Base-by-base conservation (phyloP, 2,329 filamentous ascomycete genomes). In the Colletotrichum eremochloae region DNA sequence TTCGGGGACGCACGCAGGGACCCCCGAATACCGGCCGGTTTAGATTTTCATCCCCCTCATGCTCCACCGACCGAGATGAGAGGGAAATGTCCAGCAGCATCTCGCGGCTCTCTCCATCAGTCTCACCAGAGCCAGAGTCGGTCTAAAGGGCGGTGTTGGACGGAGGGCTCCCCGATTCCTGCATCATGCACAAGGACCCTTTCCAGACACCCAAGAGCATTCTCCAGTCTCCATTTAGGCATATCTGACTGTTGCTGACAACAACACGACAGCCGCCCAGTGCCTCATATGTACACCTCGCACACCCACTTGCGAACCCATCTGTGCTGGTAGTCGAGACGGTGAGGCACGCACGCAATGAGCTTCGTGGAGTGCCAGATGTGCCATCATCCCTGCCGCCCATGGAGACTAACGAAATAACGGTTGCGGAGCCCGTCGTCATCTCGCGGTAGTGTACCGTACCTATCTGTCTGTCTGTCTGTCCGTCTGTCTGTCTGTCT, bases 1-100 rank as follows among this genome's bases (percentile, higher is more conserved):
- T 71, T 71, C 57, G 64, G 68, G 58, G 68, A 71, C 68, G 33
- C 50, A 58, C 68, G 64, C 64, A 67, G 68, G 57, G 64, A 42
- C 63, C 63, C 57, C 68, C 68, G 57, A 68, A 68, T 63, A 57
- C 68, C 68, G 68, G 68, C 68, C 63, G 64, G 50, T 68, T 71
- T 71, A 38, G 33, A 53, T 53, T 71, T 48, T 71, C 61, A 44
- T 57, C 55, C 57, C 56, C 53, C 52, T 53, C 36, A 46, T 42
- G 64, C 64, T 71, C 64, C 68, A 68, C 68, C 33, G 68, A 48
- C 48, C 40, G 50, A 71, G 57, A 63, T 68, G 68, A 68, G 63
- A 71, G 57, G 50, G 50, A 63, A 68, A 29, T 40, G 68, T 36
- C 57, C 56, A 56, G 53, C 20, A 63, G 62, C 50, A 58, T 71